Conservation (phyloP, 768 basidiomycete species). For the Lactarius hengduanensis region DNA sequence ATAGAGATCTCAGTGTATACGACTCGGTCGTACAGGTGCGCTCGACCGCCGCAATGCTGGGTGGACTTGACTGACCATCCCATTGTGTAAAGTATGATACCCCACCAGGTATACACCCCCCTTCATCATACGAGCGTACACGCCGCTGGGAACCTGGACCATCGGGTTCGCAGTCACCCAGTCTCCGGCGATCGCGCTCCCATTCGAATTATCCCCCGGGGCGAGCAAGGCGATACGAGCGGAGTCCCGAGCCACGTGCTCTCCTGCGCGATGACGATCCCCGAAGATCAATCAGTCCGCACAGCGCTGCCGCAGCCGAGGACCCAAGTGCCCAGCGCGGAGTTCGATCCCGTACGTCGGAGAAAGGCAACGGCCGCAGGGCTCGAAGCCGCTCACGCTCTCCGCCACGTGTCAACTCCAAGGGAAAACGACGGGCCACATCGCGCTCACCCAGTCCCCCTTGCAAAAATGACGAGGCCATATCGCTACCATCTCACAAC, state of each 20-base stretch:
- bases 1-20: slow-evolving; percentile 77
- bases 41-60: background rate
- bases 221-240: slow-evolving; percentile 1
- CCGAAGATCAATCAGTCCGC: background rate
- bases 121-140: slow-evolving; percentile 35
- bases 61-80: slow-evolving; percentile 6
- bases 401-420: background rate
- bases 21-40: slow-evolving; percentile 78
- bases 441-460: background rate
- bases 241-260: background rate
- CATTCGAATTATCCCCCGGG: slow-evolving; percentile 29
- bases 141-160: slow-evolving; percentile 34
- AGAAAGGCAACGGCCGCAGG: background rate
- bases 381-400: background rate
- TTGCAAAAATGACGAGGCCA: background rate
- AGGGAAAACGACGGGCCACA: slow-evolving; percentile 20
- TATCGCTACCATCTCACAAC: background rate
- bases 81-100: slow-evolving; percentile 54
- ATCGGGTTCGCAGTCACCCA: slow-evolving; percentile 31
- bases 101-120: slow-evolving; percentile 42
- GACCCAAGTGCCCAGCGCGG: background rate
- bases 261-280: background rate
- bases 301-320: background rate
- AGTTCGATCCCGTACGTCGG: background rate
- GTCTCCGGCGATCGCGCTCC: slow-evolving; percentile 19